These are phyloP conservation scores for Rhododendron kiyosumense DNA, from an alignment of 148 eudicot genomes.

Conservation along the genomic window DNA sequence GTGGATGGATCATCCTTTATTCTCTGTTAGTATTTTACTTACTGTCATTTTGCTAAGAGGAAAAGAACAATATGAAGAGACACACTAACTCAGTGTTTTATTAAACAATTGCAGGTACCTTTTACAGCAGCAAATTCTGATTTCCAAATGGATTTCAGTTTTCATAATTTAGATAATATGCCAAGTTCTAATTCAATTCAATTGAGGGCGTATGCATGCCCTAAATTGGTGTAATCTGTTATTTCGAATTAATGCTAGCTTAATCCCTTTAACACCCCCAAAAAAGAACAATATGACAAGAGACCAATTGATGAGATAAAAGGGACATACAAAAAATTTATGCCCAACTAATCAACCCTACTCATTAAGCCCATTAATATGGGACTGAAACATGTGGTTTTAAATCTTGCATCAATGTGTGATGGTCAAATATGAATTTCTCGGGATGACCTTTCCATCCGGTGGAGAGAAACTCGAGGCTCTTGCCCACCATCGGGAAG, in stretches of 20 bases:
- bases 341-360: neutral
- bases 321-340: neutral
- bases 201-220: neutral
- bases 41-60: neutral
- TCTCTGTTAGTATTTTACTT: neutral
- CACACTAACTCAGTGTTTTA: neutral
- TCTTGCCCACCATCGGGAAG: too few relatives aligned
- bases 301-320: neutral
- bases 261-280: neutral
- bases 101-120: too few relatives aligned
- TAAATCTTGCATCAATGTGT: neutral
- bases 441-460: too few relatives aligned
- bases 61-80: neutral
- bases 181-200: neutral
- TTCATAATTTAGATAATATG: neutral
- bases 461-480: too few relatives aligned
- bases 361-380: neutral
- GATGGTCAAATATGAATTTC: neutral
- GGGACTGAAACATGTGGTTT: neutral
- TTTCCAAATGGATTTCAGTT: too few relatives aligned
- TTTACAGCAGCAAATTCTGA: neutral
- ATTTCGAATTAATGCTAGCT: neutral
- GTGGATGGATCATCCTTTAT: neutral
- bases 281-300: neutral
- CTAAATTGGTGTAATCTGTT: neutral